Evolutionary conservation across 257 asterid genomes (phyloP), one percentile per base, ranked within the genome.

Genomic region (Penstemon davidsonii): DNA sequence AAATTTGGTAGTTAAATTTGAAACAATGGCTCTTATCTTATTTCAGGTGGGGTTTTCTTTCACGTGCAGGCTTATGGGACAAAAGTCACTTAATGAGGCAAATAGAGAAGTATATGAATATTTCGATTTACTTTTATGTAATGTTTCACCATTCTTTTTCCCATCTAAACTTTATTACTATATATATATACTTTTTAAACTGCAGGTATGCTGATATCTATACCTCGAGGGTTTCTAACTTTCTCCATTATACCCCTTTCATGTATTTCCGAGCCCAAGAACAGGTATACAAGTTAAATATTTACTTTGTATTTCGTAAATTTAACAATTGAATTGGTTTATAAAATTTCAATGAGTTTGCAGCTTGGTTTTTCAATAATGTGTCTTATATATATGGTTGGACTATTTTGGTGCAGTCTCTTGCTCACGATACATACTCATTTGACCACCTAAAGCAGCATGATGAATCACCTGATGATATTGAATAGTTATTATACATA

Each of bases 31-130:
- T 64, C 36, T 67, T 70, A 46, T 67, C 50, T 52, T 64, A 57
- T 78, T 84, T 75, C 85, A 90, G 97, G 79, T 90, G 97, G 97
- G 97, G 97, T 55, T 90, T 75, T 62, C 86, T 90, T 69, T 90
- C 97, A 8, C 93, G 97, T 69, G 97, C 97, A 66, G 97, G 97
- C 58, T 79, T 90, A 64, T 90, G 97, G 97, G 97, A 90, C 86
- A 90, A 90, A 82, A 90, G 97, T 79, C 97, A 90, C 85, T 76
- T 90, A 39, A 90, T 90, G 97, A 84, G 97, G 76, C 97, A 90
- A 75, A 90, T 90, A 40, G 97, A 90, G 80, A 90, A 90, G 97
- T 90, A 84, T 46, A 83, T 67, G 60, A 62, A 73, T 68, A 25
- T 5, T 51, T n/a, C 66, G 18, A 9, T 10, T 45, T 47, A 45